A percentile compares a stretch with the other conserved stretches of the same genome.
Conservation (phyloP, 139 green algal species). For the Chlorella sp. region DNA sequence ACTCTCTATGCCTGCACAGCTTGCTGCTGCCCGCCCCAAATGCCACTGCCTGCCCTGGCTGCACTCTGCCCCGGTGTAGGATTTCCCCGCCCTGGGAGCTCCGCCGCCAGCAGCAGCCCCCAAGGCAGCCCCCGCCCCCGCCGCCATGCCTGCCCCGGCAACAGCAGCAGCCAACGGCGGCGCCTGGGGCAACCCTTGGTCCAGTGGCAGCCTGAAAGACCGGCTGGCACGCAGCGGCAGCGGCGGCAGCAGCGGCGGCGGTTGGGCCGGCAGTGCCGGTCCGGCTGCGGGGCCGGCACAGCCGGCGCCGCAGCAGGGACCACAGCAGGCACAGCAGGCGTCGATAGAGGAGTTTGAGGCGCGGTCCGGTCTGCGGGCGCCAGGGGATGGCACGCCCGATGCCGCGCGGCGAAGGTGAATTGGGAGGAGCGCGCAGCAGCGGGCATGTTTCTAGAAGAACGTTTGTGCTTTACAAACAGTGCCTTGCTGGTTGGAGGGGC, state of each 20-base stretch:
- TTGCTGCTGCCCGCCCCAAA: too few relatives aligned
- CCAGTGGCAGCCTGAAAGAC: neutral
- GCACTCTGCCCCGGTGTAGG: neutral
- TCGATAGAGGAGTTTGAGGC: slow-evolving; percentile 3
- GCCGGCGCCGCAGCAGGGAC: neutral
- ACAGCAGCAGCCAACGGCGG: too few relatives aligned
- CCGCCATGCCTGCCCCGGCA: too few relatives aligned
- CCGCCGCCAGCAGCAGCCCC: neutral
- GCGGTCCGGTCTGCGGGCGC: slow-evolving; percentile 4
- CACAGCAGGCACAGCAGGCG: neutral
- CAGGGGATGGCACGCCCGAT: slow-evolving; percentile 18
- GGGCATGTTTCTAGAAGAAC: too few relatives aligned
- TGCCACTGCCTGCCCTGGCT: too few relatives aligned
- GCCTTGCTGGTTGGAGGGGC: too few relatives aligned
- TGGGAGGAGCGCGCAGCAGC: too few relatives aligned
- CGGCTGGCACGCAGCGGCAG: neutral
- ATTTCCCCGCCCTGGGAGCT: neutral
- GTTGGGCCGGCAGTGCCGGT: neutral
- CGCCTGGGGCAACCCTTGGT: neutral
- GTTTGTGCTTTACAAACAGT: too few relatives aligned
- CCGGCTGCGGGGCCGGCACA: neutral
- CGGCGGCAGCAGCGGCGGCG: neutral
- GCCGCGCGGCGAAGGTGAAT: too few relatives aligned
- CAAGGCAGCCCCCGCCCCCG: neutral
- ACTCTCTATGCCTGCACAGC: too few relatives aligned